Evolutionary conservation across 2,329 filamentous ascomycete genomes (phyloP), one percentile per base, ranked within the genome.

Genomic region (Apiospora marii): DNA sequence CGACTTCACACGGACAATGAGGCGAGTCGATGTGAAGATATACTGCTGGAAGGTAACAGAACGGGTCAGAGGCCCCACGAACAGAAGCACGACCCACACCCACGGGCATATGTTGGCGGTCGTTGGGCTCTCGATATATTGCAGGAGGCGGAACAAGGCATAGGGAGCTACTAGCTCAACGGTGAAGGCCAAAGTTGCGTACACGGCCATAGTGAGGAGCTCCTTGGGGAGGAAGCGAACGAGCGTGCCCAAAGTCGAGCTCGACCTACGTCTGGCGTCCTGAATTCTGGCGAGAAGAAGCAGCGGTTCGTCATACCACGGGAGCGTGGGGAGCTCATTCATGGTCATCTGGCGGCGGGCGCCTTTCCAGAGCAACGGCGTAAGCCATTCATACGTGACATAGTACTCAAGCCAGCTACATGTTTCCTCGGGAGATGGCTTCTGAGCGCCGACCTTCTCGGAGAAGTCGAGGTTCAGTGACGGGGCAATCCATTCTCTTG

Each of bases 1-100:
- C 41, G 88, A 85, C 76, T 89, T 89, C 71, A 90, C 80, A 37
- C 89, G 86, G 48, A 90, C 87, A 46, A 89, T 80, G 61, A 90
- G 79, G n/a, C 87, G 83, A 2, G 88, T 90, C 8, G 87, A 87
- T 1, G 82, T 87, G 75, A 90, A 90, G 46, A 90, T 83, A 77
- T 90, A 90, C 75, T 88, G 87, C 77, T 91, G 88, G 74, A 86
- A 88, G 71, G 83, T 79, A 61, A 89, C 75, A 3, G 89, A 88
- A 19, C 86, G 85, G 4, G 80, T 77, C 53, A 85, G 75, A 0
- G 87, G 87, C 0, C 88, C 88, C 49, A 84, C 71, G 72, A 90
- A 89, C 73, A 90, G 82, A 46, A 90, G 82, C 2, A 85, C 74
- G 12, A 91, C 80, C 88, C 88, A 90, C 67, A 88, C 76, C 81